phyloP scores from a whole-genome alignment of 805 yeast species.

The Metschnikowia continentalis region DNA sequence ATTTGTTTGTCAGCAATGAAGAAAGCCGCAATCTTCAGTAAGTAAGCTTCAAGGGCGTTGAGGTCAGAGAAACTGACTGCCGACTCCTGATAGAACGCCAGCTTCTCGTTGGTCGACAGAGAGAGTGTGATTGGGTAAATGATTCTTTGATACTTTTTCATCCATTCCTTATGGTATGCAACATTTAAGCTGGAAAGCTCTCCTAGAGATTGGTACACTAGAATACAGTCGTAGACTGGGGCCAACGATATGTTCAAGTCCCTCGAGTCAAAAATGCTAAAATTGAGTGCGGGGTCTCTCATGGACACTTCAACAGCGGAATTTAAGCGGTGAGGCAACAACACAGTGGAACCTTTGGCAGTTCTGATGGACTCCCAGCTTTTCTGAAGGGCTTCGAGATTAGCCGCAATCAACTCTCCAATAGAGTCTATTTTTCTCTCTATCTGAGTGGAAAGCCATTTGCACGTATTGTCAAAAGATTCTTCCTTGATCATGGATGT shows the following conservation, averaged over 20 bases:
- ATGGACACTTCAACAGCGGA: slow-evolving; percentile 81
- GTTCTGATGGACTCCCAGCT: slow-evolving; percentile 53
- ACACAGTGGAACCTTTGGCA: slow-evolving; percentile 34
- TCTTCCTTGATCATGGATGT: slow-evolving; percentile 71
- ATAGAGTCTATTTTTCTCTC: slow-evolving; percentile 57
- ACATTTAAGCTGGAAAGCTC: slow-evolving; percentile 56
- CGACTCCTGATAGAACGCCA: slow-evolving; percentile 27
- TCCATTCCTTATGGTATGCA: slow-evolving; percentile 67
- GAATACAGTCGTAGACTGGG: slow-evolving; percentile 76
- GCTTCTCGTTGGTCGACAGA: slow-evolving; percentile 23
- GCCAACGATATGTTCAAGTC: slow-evolving; percentile 50
- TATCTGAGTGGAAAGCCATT: slow-evolving; percentile 57
- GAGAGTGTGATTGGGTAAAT: slow-evolving; percentile 56
- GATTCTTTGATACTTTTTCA: slow-evolving; percentile 63
- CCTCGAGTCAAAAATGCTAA: slow-evolving; percentile 45
- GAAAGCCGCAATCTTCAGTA: slow-evolving; percentile 67
- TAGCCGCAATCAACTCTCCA: slow-evolving; percentile 54
- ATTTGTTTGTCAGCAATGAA: slow-evolving; percentile 71
- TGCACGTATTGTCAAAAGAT: slow-evolving; percentile 59
- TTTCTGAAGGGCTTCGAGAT: slow-evolving; percentile 52
- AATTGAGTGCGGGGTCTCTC: slow-evolving; percentile 51
- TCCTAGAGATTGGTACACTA: slow-evolving; percentile 74
- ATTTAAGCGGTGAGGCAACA: slow-evolving; percentile 63
- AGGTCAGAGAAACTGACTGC: slow-evolving; percentile 27
- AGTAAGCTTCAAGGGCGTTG: slow-evolving; percentile 47